Conservation (phyloP, 768 basidiomycete genomes). For the Dacryopinax spathularia region DNA sequence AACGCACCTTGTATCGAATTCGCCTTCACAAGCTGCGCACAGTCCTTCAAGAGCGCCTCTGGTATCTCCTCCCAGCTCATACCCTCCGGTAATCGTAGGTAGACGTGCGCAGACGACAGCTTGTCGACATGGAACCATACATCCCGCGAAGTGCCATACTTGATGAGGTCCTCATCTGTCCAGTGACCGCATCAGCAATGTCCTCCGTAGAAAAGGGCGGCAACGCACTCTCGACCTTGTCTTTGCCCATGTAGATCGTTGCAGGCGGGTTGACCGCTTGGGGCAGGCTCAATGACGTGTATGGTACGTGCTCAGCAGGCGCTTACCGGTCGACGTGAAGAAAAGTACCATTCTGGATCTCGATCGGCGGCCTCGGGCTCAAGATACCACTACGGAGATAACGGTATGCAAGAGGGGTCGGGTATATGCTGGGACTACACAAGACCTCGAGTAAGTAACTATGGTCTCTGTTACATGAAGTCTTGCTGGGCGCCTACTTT, state of each 20-base stretch:
- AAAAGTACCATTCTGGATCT: constrained; percentile 44
- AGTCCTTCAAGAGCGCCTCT: constrained; percentile 58
- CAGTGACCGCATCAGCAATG: not conserved
- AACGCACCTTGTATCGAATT: constrained; percentile 83
- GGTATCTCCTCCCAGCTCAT: constrained; percentile 86
- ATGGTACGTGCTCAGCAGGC: not conserved
- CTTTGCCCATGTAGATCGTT: constrained; percentile 84
- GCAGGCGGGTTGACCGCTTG: constrained; percentile 49
- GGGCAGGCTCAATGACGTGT: constrained; percentile 7
- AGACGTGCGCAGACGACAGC: constrained; percentile 91
- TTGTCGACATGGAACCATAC: constrained; percentile 89
- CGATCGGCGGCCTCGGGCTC: too few relatives aligned
- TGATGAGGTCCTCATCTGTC: constrained; percentile 87
- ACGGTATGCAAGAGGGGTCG: too few relatives aligned
- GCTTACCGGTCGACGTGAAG: constrained; percentile 41
- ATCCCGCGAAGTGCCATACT: constrained; percentile 42
- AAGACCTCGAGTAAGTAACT: too few relatives aligned
- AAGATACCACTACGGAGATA: too few relatives aligned
- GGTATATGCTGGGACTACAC: too few relatives aligned
- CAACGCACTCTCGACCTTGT: constrained; percentile 91
- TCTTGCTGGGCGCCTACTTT: too few relatives aligned
- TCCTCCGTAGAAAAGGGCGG: too few relatives aligned
- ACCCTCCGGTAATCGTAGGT: constrained; percentile 71
- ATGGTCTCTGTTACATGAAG: too few relatives aligned
- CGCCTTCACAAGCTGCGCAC: constrained; percentile 91